Base-by-base conservation (phyloP, 192 early-diverging fungal species). In the Coemansia sp. region DNA sequence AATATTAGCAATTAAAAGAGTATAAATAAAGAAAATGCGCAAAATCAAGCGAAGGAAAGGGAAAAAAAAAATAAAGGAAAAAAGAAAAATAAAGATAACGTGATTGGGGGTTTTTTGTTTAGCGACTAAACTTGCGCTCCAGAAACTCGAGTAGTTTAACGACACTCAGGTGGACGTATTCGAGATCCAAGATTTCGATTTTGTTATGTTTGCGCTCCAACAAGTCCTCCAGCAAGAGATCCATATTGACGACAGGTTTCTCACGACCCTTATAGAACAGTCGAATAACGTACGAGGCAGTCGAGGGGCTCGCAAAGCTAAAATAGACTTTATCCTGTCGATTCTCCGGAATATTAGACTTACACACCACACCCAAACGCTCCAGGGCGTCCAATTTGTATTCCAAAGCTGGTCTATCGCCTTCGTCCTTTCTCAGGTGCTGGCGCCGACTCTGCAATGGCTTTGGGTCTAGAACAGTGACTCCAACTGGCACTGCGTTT, bases 241-340 rank as follows among this genome's bases (percentile, higher is more conserved):
- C 95, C 95, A 98, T 98, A 80, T 96, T 94, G 66, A 98, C 73
- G 39, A 98, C 96, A 0, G 96, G 88, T 62, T 94, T 93, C 44
- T 96, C 95, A 33, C 96, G 87, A 32, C 94, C 94, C 82, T 94
- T 95, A 72, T 92, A 96, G 64, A 93, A 89, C 63, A 98, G 84
- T 7, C 89, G 88, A 73, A 96, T 96, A 32, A 96, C 88, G 69
- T 94, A 98, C 33, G 93, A 93, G 13, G 95, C 95, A 2, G 93
- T 89, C 38, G 91, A 85, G 38, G 96, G 96, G 42, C 92, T 95
- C 39, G 86, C 86, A 53, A 98, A 93, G 67, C 89, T 90, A 82
- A 98, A 96, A 76, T 88, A 96, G 55, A 98, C 95, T 70, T 95
- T 92, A 49, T 88, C 78, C 63, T 86, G 91, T 80, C 94, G 87